phyloP scores from a whole-genome alignment of 306 rosid genomes.

The Vicia faba region DNA sequence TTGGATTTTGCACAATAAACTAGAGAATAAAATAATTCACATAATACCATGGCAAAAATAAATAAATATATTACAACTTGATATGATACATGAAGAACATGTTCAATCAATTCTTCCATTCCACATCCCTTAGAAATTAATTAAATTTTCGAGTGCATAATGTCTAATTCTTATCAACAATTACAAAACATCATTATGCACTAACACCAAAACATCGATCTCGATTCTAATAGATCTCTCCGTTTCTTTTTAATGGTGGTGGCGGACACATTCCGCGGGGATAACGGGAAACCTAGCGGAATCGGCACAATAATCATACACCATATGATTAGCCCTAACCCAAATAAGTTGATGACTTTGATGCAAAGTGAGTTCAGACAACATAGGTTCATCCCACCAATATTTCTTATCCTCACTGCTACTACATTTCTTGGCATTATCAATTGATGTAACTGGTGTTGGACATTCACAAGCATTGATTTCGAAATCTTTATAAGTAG shows the following conservation, averaged over 20 bases:
- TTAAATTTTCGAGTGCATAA: background rate
- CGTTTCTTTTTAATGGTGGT: slow-evolving; percentile 40
- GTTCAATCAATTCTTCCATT: slow-evolving; percentile 19
- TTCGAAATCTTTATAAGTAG: slow-evolving; percentile 66
- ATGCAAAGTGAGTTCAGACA: slow-evolving; percentile 67
- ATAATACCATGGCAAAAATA: background rate
- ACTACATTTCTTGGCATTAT: slow-evolving; percentile 53
- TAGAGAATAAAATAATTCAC: slow-evolving; percentile 34
- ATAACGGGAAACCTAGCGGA: slow-evolving; percentile 62
- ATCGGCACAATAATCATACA: slow-evolving; percentile 86
- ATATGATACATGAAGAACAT: slow-evolving; percentile 52
- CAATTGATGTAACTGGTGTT: slow-evolving; percentile 35
- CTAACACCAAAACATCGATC: background rate
- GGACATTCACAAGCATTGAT: slow-evolving; percentile 71
- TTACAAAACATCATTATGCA: background rate
- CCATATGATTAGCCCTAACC: slow-evolving; percentile 89
- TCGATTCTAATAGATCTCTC: background rate
- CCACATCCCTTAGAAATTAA: background rate
- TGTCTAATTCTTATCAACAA: background rate
- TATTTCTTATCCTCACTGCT: slow-evolving; percentile 60
- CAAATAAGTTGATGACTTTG: slow-evolving; percentile 92
- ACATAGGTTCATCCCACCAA: slow-evolving; percentile 88
- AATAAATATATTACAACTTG: slow-evolving; percentile 30
- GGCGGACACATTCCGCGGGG: slow-evolving; percentile 82
- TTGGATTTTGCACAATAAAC: slow-evolving; percentile 24